A percentile compares a stretch with the other conserved stretches of the same genome.
phyloP scores from a whole-genome alignment of 352 stramenopile genomes.

The Globisporangium alternatum region DNA sequence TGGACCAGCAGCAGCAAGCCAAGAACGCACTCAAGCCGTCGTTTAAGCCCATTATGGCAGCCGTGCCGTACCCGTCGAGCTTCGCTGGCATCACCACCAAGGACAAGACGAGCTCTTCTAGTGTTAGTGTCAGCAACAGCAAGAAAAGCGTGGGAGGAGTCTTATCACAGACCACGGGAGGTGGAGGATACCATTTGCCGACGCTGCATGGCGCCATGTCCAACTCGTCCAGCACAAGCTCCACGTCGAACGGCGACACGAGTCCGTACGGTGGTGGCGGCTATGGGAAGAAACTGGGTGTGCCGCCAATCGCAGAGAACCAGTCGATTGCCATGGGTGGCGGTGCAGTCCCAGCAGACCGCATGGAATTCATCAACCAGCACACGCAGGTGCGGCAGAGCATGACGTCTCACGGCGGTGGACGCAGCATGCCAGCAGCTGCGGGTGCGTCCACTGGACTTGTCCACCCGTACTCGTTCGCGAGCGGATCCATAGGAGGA shows the following conservation, averaged over 20 bases:
- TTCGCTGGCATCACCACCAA: neutral
- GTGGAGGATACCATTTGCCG: conserved; percentile 12
- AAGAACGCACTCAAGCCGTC: conserved; percentile 21
- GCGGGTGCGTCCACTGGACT: neutral
- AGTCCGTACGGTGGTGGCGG: conserved; percentile 12
- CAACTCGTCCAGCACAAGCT: conserved; percentile 8
- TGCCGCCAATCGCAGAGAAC: conserved; percentile 35
- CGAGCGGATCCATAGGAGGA: neutral
- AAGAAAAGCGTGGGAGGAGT: neutral
- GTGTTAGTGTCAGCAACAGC: neutral
- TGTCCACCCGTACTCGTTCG: conserved; percentile 36
- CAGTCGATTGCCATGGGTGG: conserved; percentile 19
- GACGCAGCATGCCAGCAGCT: neutral
- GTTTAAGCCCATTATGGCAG: conserved; percentile 25
- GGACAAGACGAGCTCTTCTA: conserved; percentile 7
- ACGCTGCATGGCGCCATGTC: conserved; percentile 12
- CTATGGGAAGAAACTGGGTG: conserved; percentile 22
- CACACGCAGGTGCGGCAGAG: conserved; percentile 35
- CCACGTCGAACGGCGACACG: conserved; percentile 6
- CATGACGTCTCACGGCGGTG: conserved; percentile 60
- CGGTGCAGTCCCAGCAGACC: conserved; percentile 26
- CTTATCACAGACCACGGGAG: neutral
- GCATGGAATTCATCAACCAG: conserved; percentile 40
- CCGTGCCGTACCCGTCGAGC: conserved; percentile 1
- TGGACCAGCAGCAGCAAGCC: neutral